These are phyloP conservation scores for Schizothecium vesticola DNA, from an alignment of 495 filamentous ascomycete genomes.

Conservation along the genomic window DNA sequence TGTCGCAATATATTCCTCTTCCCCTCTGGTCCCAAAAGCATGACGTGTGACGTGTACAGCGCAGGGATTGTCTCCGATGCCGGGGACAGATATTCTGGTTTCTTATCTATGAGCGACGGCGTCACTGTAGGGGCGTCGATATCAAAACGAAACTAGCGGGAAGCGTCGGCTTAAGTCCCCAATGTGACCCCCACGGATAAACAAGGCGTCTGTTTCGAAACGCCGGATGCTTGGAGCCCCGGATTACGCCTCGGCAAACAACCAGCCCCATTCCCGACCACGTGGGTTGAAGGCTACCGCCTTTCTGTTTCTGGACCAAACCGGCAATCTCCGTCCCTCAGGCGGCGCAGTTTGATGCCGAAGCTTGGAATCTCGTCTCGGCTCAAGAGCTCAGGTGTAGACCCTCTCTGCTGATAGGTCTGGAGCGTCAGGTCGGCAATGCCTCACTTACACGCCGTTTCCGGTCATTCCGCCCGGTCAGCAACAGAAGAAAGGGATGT, in stretches of 20 bases:
- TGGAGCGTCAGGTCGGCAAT: neutral
- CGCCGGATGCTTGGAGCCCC: neutral
- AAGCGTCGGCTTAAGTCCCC: neutral
- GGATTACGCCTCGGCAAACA: neutral
- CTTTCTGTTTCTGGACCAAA: neutral
- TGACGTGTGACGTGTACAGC: neutral
- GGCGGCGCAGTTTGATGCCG: neutral
- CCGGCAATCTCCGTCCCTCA: neutral
- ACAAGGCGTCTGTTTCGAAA: neutral
- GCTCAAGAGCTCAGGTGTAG: neutral
- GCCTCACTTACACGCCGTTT: neutral
- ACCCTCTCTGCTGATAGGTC: neutral
- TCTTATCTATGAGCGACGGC: neutral
- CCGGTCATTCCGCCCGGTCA: neutral
- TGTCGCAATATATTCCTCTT: neutral
- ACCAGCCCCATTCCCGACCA: neutral
- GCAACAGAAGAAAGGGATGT: neutral
- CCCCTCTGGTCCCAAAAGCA: neutral
- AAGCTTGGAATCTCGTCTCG: neutral
- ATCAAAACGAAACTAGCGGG: neutral
- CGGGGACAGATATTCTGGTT: neutral
- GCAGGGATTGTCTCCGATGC: neutral
- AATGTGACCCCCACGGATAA: neutral
- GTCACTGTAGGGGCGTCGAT: neutral
- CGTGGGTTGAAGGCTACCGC: neutral